Evolutionary conservation across 2,329 filamentous ascomycete species (phyloP).

Genomic region (Paecilomyces variotii): DNA sequence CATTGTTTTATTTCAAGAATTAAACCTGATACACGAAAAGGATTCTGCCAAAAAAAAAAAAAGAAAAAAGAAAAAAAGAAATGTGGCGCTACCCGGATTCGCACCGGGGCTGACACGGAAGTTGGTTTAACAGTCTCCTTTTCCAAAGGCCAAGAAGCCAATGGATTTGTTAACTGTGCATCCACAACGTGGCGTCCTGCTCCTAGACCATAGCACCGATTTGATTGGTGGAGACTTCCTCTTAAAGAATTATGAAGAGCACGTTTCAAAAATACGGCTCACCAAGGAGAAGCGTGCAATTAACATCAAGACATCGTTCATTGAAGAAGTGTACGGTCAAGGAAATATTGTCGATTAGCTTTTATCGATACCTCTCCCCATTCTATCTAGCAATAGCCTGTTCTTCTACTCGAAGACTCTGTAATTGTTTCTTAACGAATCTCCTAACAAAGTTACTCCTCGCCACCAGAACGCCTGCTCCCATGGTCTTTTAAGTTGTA

Average conservation of each 20-base stretch:
- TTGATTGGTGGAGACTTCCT: neutral
- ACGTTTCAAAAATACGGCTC: neutral
- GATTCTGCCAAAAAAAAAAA: no score
- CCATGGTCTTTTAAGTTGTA: neutral
- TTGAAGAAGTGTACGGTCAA: neutral
- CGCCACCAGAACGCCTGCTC: neutral
- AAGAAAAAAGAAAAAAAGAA: no score
- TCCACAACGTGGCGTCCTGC: no score
- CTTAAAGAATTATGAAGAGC: neutral
- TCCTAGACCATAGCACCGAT: neutral
- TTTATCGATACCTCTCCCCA: neutral
- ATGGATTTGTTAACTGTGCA: neutral
- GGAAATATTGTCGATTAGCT: neutral
- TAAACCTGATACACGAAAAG: no score
- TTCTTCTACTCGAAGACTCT: neutral
- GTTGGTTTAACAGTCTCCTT: neutral
- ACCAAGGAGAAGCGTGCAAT: neutral
- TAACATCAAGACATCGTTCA: neutral
- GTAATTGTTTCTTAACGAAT: neutral
- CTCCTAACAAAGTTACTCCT: neutral
- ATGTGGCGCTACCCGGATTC: neutral
- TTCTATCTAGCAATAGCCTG: neutral
- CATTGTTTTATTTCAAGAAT: no score
- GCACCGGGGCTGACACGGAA: neutral
- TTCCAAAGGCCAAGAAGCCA: neutral